phyloP scores from a whole-genome alignment of 139 green algal species.

The Chlamydomonas sp. region DNA sequence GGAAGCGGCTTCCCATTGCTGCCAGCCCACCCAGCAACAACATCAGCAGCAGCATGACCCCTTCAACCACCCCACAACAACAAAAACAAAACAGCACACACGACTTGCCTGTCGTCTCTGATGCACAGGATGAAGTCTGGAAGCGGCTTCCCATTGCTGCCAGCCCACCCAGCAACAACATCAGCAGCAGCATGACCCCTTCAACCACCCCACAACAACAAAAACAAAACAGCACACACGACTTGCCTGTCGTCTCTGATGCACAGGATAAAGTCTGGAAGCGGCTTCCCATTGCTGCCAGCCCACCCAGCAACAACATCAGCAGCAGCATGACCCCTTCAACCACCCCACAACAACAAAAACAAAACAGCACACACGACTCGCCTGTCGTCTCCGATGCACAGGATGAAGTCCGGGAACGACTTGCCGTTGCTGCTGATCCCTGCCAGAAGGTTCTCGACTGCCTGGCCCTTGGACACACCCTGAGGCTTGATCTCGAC shows the following conservation, averaged over 20 bases:
- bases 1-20: neutral
- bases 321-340: neutral
- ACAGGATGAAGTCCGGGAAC: slow-evolving; percentile 84
- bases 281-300: neutral
- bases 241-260: slow-evolving; percentile 90
- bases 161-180: neutral
- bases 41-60: neutral
- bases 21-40: neutral
- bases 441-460: slow-evolving; percentile 61
- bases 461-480: slow-evolving; percentile 71
- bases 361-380: neutral
- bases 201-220: neutral
- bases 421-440: slow-evolving; percentile 1
- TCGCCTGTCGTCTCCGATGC: slow-evolving; percentile 93
- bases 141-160: neutral
- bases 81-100: neutral
- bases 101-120: no score
- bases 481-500: slow-evolving; percentile 89
- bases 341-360: neutral
- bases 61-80: neutral
- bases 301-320: neutral
- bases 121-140: no score
- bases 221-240: neutral
- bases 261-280: slow-evolving; percentile 87
- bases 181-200: neutral